Base-by-base conservation (phyloP, 164 flowering plant species). In the Echeveria elegans region DNA sequence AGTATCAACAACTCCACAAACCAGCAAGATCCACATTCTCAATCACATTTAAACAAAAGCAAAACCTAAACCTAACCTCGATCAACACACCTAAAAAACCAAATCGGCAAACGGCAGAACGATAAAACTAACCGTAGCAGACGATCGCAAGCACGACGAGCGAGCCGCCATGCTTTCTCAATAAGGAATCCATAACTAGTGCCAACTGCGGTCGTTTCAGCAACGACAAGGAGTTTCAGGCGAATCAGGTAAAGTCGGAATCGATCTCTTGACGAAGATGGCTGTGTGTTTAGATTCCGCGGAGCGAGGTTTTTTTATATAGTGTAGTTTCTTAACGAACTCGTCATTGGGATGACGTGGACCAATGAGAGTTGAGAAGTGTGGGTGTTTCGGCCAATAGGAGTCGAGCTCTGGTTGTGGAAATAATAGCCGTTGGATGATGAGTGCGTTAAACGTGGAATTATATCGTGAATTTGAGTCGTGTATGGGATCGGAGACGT, bases 291-390 rank as follows among this genome's bases (percentile, higher is more conserved):
- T 31, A 56, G 61, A 26, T 56, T 56, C 32, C 0, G 61, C 61
- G 26, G 29, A 19, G 29, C 0, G 68, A n/a, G 31, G 31, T 23
- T 19, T 66, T n/a, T 7, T 34, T 34, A 28, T 52, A 66, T 66
- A 66, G 30, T 2, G 16, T 6, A 4, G 43, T 34, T 50, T 45
- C 56, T n/a, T 10, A 45, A 61, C 7, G 74, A 67, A 62, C 67
- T 40, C 67, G 76, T 73, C 76, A 77, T 66, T 18, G 10, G 28
- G 71, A 18, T 73, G 74, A 77, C 77, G 76, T 77, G 79, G 79
- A 71, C 79, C 75, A 77, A 73, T 77, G 29, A 64, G 11, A n/a
- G 11, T 36, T 4, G 29, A 28, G 24, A 0, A 7, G 19, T 5
- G 29, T 32, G 1, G 4, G 66, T 61, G 43, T 61, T 23, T 21